Evolutionary conservation across 2,329 filamentous ascomycete species (phyloP), one percentile per base, ranked within the genome.

Genomic region (Zasmidium angulare): DNA sequence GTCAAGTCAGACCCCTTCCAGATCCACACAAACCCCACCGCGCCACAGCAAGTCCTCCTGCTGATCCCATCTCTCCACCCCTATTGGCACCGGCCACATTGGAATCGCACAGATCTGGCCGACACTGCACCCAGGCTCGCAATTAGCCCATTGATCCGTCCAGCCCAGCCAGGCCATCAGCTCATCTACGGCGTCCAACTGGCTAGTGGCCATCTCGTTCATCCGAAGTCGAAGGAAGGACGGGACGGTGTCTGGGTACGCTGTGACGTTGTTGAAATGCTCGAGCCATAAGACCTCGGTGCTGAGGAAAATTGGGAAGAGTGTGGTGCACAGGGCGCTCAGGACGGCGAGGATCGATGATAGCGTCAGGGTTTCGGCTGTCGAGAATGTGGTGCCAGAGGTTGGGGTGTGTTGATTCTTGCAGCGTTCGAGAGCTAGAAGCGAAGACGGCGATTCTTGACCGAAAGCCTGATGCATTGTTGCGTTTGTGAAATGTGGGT

Each of bases 151-250:
- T 66, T 80, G 76, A 24, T 78, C 77, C 36, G 76, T 78, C 80
- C 80, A 83, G 3, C 80, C 80, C 0, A 82, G 71, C 79, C 80
- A 83, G 1, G 80, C 79, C 66, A 77, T 76, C 11, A 82, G 66
- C 61, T 80, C 75, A 49, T 77, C 72, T 2, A 81, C 59, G 17
- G 73, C 67, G 4, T 69, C 56, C n/a, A 60, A 66, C 74, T 77
- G 78, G 2, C 29, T 31, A 55, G 59, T 48, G 36, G 58, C 46
- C 20, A 29, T 46, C 19, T 3, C 46, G 43, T n/a, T 57, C 24
- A 24, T 54, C 1, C 53, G 48, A 10, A 46, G 22, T 24, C 31
- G 31, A 2, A 59, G 51, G 22, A 22, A 14, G 12, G 29, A 31
- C 20, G 55, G 46, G 14, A 56, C 24, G 10, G 20, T 26, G 2